These are phyloP conservation scores for Microcyclospora tardicrescens DNA, from an alignment of 2,329 filamentous ascomycete genomes.

Conservation along the genomic window DNA sequence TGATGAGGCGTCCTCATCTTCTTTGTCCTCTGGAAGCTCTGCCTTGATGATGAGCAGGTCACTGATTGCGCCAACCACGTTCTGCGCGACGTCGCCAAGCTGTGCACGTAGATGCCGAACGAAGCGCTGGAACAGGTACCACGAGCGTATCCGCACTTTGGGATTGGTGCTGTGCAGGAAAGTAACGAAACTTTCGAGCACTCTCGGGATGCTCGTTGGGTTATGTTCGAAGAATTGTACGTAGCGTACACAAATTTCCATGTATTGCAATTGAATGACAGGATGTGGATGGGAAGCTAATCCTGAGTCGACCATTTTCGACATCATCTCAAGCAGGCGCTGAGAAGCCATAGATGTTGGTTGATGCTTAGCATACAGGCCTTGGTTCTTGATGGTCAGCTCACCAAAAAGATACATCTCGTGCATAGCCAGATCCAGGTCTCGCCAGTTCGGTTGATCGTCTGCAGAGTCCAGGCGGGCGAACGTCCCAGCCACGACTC, in stretches of 20 bases:
- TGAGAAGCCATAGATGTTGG: constrained; percentile 69
- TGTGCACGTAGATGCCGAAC: constrained; percentile 76
- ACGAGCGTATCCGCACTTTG: constrained; percentile 78
- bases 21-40: constrained; percentile 64
- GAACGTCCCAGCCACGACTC: constrained; percentile 78
- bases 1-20: constrained; percentile 87
- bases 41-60: constrained; percentile 86
- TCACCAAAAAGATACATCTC: constrained; percentile 96
- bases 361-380: constrained; percentile 72
- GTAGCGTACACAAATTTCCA: constrained; percentile 96
- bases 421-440: constrained; percentile 82
- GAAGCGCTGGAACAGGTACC: constrained; percentile 92
- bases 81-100: constrained; percentile 80
- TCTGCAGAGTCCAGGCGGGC: constrained; percentile 63
- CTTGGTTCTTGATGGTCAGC: constrained; percentile 75
- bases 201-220: constrained; percentile 65
- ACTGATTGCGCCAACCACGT: constrained; percentile 76
- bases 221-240: constrained; percentile 84
- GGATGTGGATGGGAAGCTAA: constrained; percentile 79
- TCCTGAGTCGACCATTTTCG: constrained; percentile 84
- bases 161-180: constrained; percentile 80
- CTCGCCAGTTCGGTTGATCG: constrained; percentile 76
- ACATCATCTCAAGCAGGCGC: constrained; percentile 81
- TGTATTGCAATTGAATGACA: constrained; percentile 86
- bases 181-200: constrained; percentile 81